A percentile compares a stretch with the other conserved stretches of the same genome.
Evolutionary conservation across 305 asterid species (phyloP).

Genomic region (Andrographis paniculata): DNA sequence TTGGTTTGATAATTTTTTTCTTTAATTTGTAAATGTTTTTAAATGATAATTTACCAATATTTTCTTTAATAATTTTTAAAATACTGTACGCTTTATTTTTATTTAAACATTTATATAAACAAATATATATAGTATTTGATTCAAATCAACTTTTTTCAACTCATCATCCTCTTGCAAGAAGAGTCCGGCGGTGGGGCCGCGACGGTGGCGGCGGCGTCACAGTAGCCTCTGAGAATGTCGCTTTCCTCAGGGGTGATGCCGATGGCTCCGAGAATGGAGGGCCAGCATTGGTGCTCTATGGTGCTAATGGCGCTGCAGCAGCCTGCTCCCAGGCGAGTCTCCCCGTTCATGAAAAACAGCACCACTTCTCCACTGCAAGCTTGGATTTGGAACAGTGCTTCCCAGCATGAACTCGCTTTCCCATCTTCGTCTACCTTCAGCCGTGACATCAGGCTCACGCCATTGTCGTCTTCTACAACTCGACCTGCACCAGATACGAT

Average conservation of each 20-base stretch:
- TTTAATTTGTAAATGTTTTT: too few species aligned
- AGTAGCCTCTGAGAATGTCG: not conserved
- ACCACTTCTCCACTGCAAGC: not conserved
- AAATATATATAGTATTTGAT: too few species aligned
- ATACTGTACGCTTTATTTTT: too few species aligned
- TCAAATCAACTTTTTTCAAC: too few species aligned
- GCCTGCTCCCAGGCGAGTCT: not conserved
- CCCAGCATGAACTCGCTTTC: not conserved
- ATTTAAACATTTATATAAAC: too few species aligned
- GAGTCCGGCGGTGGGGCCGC: not conserved
- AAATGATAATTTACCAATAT: too few species aligned
- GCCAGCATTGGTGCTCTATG: too few species aligned
- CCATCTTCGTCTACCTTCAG: not conserved
- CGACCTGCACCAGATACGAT: too few species aligned
- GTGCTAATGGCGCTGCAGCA: not conserved
- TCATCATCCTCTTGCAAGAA: too few species aligned
- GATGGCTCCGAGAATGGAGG: not conserved
- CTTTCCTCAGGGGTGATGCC: not conserved
- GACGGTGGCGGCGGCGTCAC: not conserved
- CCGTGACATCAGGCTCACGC: not conserved
- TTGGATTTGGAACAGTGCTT: not conserved
- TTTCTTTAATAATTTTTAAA: too few species aligned
- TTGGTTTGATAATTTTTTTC: too few species aligned
- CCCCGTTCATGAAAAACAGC: not conserved
- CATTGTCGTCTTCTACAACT: too few species aligned